A percentile compares a stretch with the other conserved stretches of the same genome.
phyloP scores from a whole-genome alignment of 2,329 filamentous ascomycete species.

The Fusarium multiceps region DNA sequence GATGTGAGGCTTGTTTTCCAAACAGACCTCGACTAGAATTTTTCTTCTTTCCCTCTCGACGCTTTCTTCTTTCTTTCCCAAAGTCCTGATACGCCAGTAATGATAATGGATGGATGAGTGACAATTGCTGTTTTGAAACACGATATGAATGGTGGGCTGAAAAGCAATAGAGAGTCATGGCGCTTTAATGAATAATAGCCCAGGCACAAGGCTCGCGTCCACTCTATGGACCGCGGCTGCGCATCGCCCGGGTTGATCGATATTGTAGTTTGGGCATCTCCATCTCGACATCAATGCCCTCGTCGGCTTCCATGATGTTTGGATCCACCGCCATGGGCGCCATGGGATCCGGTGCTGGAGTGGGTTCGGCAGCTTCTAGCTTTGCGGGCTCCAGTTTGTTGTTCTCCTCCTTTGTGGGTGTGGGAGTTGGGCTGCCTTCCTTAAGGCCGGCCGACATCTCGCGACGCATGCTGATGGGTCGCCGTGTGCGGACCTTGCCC shows the following conservation, averaged over 20 bases:
- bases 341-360: conserved; percentile 23
- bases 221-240: conserved; percentile 47
- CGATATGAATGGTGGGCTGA: conserved; percentile 19
- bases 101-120: conserved; percentile 25
- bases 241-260: conserved; percentile 56
- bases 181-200: conserved; percentile 34
- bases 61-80: conserved; percentile 27
- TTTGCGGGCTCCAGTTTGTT: conserved; percentile 43
- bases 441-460: conserved; percentile 52
- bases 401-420: conserved; percentile 42
- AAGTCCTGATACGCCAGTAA: conserved; percentile 35
- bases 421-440: conserved; percentile 36
- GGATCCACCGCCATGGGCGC: conserved; percentile 51
- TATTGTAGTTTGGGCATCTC: conserved; percentile 55
- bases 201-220: conserved; percentile 38
- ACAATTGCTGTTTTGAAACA: conserved; percentile 10
- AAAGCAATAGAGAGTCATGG: conserved; percentile 19
- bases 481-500: conserved; percentile 60
- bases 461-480: conserved; percentile 65
- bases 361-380: conserved; percentile 40
- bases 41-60: neutral
- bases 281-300: conserved; percentile 55
- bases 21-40: neutral
- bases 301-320: conserved; percentile 54
- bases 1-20: conserved; percentile 3